A percentile compares a stretch with the other conserved stretches of the same genome.
Conservation (phyloP, 2,329 filamentous ascomycete species). For the Phyllosticta citrichinensis region DNA sequence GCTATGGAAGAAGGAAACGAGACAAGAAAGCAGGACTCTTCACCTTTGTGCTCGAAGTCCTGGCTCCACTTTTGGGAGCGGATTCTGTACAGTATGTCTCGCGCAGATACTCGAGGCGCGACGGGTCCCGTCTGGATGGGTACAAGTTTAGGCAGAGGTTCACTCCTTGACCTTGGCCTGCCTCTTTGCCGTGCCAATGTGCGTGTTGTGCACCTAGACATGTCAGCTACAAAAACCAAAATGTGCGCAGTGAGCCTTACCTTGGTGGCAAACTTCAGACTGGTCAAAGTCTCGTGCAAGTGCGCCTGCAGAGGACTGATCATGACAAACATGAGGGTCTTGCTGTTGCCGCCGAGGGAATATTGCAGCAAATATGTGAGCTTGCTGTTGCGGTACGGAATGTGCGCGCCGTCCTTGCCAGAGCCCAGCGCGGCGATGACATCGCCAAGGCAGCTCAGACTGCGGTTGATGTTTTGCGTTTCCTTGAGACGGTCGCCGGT, state of each 20-base stretch:
- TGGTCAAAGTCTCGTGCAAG: conserved; percentile 85
- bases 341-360: conserved; percentile 86
- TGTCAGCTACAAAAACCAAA: not conserved
- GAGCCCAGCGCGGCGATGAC: conserved; percentile 89
- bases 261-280: conserved; percentile 92
- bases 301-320: conserved; percentile 85
- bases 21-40: not conserved
- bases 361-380: conserved; percentile 93
- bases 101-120: not conserved
- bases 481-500: conserved; percentile 84
- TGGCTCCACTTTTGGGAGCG: not conserved
- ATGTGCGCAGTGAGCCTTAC: conserved; percentile 36
- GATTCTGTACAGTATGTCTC: conserved; percentile 5
- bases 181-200: conserved; percentile 80
- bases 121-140: not conserved
- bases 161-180: conserved; percentile 49
- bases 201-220: conserved; percentile 67
- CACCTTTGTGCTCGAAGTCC: not conserved
- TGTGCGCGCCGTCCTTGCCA: conserved; percentile 64
- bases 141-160: not conserved
- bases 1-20: conserved; percentile 3
- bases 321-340: conserved; percentile 99
- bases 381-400: conserved; percentile 95
- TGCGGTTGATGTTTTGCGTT: conserved; percentile 96
- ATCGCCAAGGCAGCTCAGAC: conserved; percentile 80